Evolutionary conservation across 73 alveolate genomes (phyloP).

Genomic region (Tetrahymena elliotti): DNA sequence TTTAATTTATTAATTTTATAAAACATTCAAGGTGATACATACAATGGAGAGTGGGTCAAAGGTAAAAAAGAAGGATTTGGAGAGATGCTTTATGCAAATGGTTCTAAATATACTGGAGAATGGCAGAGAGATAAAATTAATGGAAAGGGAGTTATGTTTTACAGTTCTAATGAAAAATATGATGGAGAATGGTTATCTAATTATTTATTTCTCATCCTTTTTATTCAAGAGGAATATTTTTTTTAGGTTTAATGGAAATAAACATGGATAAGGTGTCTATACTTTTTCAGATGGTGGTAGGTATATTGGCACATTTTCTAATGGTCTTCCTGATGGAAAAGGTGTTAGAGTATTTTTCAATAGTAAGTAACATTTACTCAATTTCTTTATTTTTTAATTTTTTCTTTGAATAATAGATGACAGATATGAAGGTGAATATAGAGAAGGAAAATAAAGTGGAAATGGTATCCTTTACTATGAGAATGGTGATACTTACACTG

Average conservation of each 20-base stretch:
- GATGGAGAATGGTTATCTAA: conserved; percentile 37
- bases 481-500: conserved; percentile 13
- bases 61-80: conserved; percentile 37
- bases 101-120: conserved; percentile 15
- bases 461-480: conserved; percentile 20
- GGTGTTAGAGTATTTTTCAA: conserved; percentile 17
- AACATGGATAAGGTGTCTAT: conserved; percentile 38
- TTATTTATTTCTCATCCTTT: neutral
- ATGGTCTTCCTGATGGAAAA: conserved; percentile 28
- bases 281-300: conserved; percentile 25
- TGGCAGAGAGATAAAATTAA: conserved; percentile 16
- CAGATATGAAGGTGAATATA: conserved; percentile 46
- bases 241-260: conserved; percentile 14
- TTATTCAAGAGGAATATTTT: neutral
- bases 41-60: conserved; percentile 28
- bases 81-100: conserved; percentile 12
- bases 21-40: conserved; percentile 6
- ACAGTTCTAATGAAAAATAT: conserved; percentile 10
- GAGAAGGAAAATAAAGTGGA: conserved; percentile 21
- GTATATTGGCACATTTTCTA: conserved; percentile 31
- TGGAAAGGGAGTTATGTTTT: conserved; percentile 32
- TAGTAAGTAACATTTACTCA: conserved; percentile 33
- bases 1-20: neutral
- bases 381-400: conserved; percentile 4
- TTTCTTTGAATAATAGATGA: conserved; percentile 43